These are phyloP conservation scores for Sporothrix dimorphospora DNA, from an alignment of 2,329 filamentous ascomycete genomes.

Conservation along the genomic window DNA sequence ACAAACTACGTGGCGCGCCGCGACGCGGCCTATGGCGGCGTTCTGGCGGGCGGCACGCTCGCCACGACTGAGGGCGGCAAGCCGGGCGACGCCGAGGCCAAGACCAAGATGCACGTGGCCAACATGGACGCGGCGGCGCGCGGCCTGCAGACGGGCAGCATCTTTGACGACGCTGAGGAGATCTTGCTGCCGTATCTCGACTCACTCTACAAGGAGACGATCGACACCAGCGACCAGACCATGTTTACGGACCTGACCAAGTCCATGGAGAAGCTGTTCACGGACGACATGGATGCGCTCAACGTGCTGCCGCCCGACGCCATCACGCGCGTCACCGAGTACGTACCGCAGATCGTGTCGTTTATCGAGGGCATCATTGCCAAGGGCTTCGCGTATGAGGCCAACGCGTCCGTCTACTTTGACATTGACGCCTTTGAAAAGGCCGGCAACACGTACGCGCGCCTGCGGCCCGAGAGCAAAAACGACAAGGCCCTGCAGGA, in stretches of 20 bases:
- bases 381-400: constrained; percentile 66
- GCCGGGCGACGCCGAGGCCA: constrained; percentile 38
- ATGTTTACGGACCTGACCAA: constrained; percentile 69
- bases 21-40: constrained; percentile 35
- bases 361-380: constrained; percentile 69
- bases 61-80: constrained; percentile 31
- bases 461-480: constrained; percentile 71
- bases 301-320: constrained; percentile 68
- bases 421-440: constrained; percentile 70
- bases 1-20: constrained; percentile 33
- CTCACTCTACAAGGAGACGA: constrained; percentile 56
- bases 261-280: constrained; percentile 69
- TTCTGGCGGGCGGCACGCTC: constrained; percentile 35
- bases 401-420: constrained; percentile 71
- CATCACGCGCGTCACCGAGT: constrained; percentile 69
- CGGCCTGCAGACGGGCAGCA: constrained; percentile 41
- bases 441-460: constrained; percentile 66
- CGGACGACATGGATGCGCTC: constrained; percentile 66
- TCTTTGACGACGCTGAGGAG: constrained; percentile 63
- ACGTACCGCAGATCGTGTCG: constrained; percentile 60
- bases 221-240: constrained; percentile 64
- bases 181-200: constrained; percentile 68
- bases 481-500: constrained; percentile 65
- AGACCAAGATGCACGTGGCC: constrained; percentile 37
- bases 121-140: constrained; percentile 36